Evolutionary conservation across 2,329 filamentous ascomycete species (phyloP).

Genomic region (Rhytidhysteron rufulum): DNA sequence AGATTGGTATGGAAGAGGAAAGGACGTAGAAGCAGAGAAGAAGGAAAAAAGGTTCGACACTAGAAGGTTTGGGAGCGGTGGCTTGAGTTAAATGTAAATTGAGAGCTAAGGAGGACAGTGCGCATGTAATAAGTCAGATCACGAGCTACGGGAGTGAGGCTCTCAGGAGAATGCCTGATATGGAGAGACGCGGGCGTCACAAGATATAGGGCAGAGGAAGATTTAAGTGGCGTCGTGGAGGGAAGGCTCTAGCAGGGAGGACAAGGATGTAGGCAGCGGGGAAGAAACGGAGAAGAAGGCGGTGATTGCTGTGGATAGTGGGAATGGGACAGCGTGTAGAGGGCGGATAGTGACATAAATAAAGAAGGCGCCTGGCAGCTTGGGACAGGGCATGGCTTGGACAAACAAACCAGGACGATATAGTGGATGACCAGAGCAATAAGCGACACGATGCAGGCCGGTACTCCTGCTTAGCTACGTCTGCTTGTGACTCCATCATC

Average conservation of each 20-base stretch:
- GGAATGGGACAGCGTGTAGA: conserved; percentile 29
- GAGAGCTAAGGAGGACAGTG: conserved; percentile 8
- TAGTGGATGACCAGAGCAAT: no score
- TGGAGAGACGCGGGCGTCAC: conserved; percentile 27
- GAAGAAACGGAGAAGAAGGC: conserved; percentile 35
- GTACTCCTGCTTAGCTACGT: neutral
- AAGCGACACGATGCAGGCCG: conserved; percentile 14
- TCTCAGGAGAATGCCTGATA: conserved; percentile 23
- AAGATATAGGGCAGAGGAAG: conserved; percentile 34
- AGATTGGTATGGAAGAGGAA: conserved; percentile 10
- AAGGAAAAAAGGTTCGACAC: conserved; percentile 6
- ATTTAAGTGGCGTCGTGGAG: conserved; percentile 37
- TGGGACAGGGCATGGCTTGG: conserved; percentile 20
- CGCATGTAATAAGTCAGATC: conserved; percentile 31
- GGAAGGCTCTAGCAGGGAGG: conserved; percentile 27
- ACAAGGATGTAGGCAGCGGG: conserved; percentile 35
- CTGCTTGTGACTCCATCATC: conserved; percentile 21
- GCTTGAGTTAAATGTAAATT: neutral
- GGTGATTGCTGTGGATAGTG: conserved; percentile 33
- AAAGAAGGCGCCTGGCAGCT: conserved; percentile 27
- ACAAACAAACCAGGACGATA: no score
- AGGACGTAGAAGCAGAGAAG: no score
- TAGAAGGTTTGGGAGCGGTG: conserved; percentile 6
- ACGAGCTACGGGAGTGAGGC: conserved; percentile 19
- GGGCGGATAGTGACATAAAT: conserved; percentile 32